Evolutionary conservation across 208 protist genomes (phyloP), one percentile per base, ranked within the genome.

Genomic region (Leishmania tropica): DNA sequence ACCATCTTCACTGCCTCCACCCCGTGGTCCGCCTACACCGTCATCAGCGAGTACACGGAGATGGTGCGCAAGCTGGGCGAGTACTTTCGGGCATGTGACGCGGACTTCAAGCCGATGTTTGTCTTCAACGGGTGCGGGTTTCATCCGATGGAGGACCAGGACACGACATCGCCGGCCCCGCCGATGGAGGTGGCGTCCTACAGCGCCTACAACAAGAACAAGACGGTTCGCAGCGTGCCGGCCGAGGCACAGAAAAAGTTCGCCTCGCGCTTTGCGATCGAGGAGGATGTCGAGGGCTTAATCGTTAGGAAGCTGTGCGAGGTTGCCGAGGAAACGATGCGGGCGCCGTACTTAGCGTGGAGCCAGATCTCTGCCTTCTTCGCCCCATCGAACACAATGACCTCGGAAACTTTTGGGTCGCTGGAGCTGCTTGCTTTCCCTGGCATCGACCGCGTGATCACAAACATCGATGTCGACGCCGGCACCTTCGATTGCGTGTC

Each of bases 321-420:
- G 68, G 68, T 75, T 19, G 83, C 89, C 75, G 85, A 85, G 37
- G 79, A 93, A 75, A 95, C 89, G 7, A 86, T 96, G 81, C 90
- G 95, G n/a, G 93, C 93, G 42, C 95, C 95, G 53, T 96, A 95
- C 86, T 84, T 96, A 67, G 92, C 92, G 40, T 97, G 95, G 93
- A 94, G 92, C 60, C 95, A 97, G 65, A 87, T 97, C 40, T 96
- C 95, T 21, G 88, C 95, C 67, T 94, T 95, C 56, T 88, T 91
- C 75, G 87, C 89, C 4, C 81, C 81, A 68, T 73, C 71, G 0
- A 93, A 93, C 77, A 83, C 78, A 1, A 78, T 88, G 54, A 81
- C 88, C 28, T 95, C 90, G 17, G 93, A 96, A 80, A 92, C 92
- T 15, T 97, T 90, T 75, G 95, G 95, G 51, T 92, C 87, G 75